Base-by-base conservation (phyloP, 495 filamentous ascomycete species). In the Tetracladium setigerum region DNA sequence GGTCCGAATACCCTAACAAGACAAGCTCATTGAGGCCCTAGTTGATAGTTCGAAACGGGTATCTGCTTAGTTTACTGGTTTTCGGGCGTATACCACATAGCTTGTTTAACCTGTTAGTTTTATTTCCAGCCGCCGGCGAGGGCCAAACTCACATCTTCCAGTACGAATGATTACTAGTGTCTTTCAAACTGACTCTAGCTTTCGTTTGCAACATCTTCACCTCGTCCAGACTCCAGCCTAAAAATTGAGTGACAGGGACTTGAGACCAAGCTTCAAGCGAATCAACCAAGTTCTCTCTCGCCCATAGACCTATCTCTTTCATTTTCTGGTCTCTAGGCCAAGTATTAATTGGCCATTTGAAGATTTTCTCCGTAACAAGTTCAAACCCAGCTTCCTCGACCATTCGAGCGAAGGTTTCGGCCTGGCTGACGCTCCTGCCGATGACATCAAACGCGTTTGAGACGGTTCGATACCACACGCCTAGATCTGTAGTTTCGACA, bases 351-450 rank as follows among this genome's bases (percentile, higher is more conserved):
- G 82, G 82, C 16, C 74, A 61, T 55, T 78, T 78, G 41, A 61
- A 64, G 6, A 68, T 30, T 17, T 57, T 56, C 50, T 76, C 67
- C n/a, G 73, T 50, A n/a, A 83, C 68, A 47, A 81, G 73, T 15
- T 71, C 63, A 54, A 83, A 86, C 1, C 81, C 79, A 0, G 74
- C 65, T 15, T 76, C 67, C 50, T 65, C 63, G 58, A 79, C 69
- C 62, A 17, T 40, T 11, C 30, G 16, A 12, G 13, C 17, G 36
- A 46, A 52, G 14, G 18, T 42, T 32, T 44, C 49, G 2, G 30
- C 41, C 14, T 41, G 46, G 0, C 67, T 7, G n/a, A 16, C 15
- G 24, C 31, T 30, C 17, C 27, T 22, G 27, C 43, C 43, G 9
- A 6, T 51, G 35, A 14, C 44, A 37, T 24, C 52, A 54, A 27